Evolutionary conservation across 352 stramenopile genomes (phyloP), one percentile per base, ranked within the genome.

Genomic region (Pythium volutum): DNA sequence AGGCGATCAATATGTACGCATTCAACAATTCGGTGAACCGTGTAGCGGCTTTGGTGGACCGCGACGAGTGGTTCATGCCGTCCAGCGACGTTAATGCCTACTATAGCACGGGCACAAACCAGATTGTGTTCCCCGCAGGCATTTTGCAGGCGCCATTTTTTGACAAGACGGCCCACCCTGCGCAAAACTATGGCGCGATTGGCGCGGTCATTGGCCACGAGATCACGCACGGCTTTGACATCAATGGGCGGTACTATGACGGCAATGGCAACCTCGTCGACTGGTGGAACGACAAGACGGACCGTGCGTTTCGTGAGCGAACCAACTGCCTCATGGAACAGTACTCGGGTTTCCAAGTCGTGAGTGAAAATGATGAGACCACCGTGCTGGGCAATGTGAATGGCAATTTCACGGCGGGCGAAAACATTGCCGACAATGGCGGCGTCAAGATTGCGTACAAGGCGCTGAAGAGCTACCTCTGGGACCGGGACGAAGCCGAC

Each of bases 131-230:
- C 66, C 96, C 96, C 4, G 96, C 96, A 4, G 96, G 92, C 1
- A 98, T 98, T 57, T 62, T 98, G 15, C 94, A 98, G 68, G 78
- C 92, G 47, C 96, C 96, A 7, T 98, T 98, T 56, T 98, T 98
- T 58, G 72, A 91, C 43, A 76, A 75, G 22, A 70, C 79, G 27
- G 72, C 71, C 0, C 89, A 97, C 39, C 74, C 91, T 33, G 88
- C 91, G 11, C 87, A 94, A 3, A 98, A 98, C 59, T 98, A 95
- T 66, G 96, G 96, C 15, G 84, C 80, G 2, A 98, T 98, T 62
- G 93, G 94, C 16, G 89, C 81, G 12, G 78, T 98, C 46, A 96
- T 98, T 49, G 96, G 92, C 5, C 94, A 98, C 63, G 96, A 98
- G 69, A 93, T 98, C 71, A 98, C 92, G 3, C 96, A 98, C 65